Percentiles rank a stretch among this genome's conserved stretches.
Conservation (phyloP, 1,284 basidiomycete genomes). For the Naganishia sp. region DNA sequence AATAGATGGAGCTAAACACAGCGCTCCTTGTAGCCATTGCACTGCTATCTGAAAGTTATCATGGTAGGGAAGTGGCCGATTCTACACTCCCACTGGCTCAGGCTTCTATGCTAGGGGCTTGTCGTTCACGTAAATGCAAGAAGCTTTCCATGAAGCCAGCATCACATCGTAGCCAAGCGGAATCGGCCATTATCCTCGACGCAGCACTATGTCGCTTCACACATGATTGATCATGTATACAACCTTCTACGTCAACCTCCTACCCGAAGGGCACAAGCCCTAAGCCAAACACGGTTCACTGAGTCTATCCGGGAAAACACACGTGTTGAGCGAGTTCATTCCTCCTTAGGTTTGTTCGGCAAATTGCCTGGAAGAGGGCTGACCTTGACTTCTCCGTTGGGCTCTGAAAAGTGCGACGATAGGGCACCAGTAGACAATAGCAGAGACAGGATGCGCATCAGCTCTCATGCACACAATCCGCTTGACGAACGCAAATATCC, state of each 20-base stretch:
- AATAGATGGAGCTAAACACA: too few species aligned
- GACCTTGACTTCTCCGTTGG: slow-evolving; percentile 25
- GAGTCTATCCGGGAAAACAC: not conserved
- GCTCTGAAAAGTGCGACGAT: not conserved
- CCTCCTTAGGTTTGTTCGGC: slow-evolving; percentile 15
- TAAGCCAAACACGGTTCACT: not conserved
- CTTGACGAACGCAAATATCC: not conserved
- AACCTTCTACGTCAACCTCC: not conserved
- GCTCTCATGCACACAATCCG: not conserved
- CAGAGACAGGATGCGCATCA: not conserved
- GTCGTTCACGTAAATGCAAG: too few species aligned
- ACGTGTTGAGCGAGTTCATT: not conserved
- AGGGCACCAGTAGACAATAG: not conserved
- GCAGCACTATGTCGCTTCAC: too few species aligned
- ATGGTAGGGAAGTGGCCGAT: too few species aligned
- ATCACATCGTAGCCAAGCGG: too few species aligned
- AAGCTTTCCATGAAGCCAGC: too few species aligned
- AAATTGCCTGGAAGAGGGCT: slow-evolving; percentile 24
- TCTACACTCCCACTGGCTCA: too few species aligned
- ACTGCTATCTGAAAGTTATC: too few species aligned
- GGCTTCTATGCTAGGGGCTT: too few species aligned
- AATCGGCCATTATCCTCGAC: too few species aligned
- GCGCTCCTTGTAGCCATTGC: too few species aligned
- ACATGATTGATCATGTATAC: not conserved
- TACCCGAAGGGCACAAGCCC: too few species aligned